phyloP scores from a whole-genome alignment of 1,139 yeast genomes.

The Pichia sp. region DNA sequence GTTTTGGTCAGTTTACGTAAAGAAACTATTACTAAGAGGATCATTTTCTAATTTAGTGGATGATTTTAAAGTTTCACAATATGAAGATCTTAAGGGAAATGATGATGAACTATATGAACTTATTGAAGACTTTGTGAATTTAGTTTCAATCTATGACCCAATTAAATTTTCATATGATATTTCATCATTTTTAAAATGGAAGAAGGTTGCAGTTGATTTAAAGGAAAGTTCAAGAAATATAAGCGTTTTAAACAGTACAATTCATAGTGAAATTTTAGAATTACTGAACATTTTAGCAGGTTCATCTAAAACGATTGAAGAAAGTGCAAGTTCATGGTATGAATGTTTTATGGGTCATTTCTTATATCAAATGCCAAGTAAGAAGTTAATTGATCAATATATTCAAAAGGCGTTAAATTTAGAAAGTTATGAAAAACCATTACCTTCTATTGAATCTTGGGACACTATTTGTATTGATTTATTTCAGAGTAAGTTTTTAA shows the following conservation, averaged over 20 bases:
- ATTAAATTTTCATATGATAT: slow-evolving; percentile 36
- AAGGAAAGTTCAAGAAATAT: slow-evolving; percentile 36
- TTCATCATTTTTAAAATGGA: slow-evolving; percentile 46
- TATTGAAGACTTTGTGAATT: slow-evolving; percentile 42
- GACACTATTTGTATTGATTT: slow-evolving; percentile 58
- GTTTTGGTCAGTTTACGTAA: slow-evolving; percentile 60
- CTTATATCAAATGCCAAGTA: slow-evolving; percentile 55
- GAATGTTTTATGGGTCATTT: slow-evolving; percentile 60
- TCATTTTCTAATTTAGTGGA: slow-evolving; percentile 49
- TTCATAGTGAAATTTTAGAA: slow-evolving; percentile 40
- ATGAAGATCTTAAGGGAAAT: slow-evolving; percentile 32
- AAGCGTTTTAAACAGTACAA: slow-evolving; percentile 24
- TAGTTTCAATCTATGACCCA: slow-evolving; percentile 38
- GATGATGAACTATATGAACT: slow-evolving; percentile 34
- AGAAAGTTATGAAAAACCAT: slow-evolving; percentile 18
- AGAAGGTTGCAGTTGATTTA: slow-evolving; percentile 43
- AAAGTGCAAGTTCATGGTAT: slow-evolving; percentile 57
- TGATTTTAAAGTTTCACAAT: slow-evolving; percentile 40
- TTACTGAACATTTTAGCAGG: slow-evolving; percentile 48
- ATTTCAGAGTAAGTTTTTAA: slow-evolving; percentile 51
- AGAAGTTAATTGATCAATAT: slow-evolving; percentile 40
- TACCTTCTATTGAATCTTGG: slow-evolving; percentile 35
- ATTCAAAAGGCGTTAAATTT: slow-evolving; percentile 23
- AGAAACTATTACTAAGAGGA: slow-evolving; percentile 59
- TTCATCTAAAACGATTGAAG: slow-evolving; percentile 44